phyloP scores from a whole-genome alignment of 1,284 basidiomycete species.

The Cutaneotrichosporon arboriforme region DNA sequence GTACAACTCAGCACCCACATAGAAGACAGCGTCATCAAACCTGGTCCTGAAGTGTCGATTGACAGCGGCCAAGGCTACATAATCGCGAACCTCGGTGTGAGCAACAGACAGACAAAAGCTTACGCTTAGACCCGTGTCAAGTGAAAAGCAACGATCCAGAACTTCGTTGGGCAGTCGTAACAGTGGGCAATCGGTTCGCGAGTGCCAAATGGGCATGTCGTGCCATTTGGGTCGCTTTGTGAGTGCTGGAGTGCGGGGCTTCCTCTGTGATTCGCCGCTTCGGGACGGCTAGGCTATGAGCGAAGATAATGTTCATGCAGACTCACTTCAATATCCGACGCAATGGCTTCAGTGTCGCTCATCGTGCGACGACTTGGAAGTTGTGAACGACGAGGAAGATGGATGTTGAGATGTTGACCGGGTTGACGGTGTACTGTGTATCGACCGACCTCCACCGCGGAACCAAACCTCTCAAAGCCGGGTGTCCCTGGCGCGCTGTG shows the following conservation, averaged over 20 bases:
- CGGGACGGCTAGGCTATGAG: no score
- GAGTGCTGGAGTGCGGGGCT: neutral
- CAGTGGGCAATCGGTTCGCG: slow-evolving; percentile 16
- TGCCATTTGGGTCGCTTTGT: slow-evolving; percentile 15
- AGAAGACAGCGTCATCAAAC: neutral
- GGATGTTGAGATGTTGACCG: no score
- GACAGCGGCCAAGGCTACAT: slow-evolving; percentile 29
- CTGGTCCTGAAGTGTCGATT: slow-evolving; percentile 18
- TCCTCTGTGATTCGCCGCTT: no score
- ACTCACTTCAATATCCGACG: no score
- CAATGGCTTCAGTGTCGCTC: no score
- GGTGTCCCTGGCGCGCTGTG: no score
- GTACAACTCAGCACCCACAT: neutral
- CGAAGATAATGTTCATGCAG: no score
- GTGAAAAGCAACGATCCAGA: slow-evolving; percentile 1
- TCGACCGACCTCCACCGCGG: no score
- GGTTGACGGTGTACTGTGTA: no score
- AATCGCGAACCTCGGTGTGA: slow-evolving; percentile 24
- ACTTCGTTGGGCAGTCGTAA: slow-evolving; percentile 14
- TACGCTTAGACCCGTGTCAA: slow-evolving; percentile 14
- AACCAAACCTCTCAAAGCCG: no score
- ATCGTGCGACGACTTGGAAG: no score
- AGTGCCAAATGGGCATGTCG: slow-evolving; percentile 29
- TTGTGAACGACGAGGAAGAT: no score
- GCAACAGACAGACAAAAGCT: slow-evolving; percentile 1